These are phyloP conservation scores for Senna tora DNA, from an alignment of 306 rosid species.

Conservation along the genomic window DNA sequence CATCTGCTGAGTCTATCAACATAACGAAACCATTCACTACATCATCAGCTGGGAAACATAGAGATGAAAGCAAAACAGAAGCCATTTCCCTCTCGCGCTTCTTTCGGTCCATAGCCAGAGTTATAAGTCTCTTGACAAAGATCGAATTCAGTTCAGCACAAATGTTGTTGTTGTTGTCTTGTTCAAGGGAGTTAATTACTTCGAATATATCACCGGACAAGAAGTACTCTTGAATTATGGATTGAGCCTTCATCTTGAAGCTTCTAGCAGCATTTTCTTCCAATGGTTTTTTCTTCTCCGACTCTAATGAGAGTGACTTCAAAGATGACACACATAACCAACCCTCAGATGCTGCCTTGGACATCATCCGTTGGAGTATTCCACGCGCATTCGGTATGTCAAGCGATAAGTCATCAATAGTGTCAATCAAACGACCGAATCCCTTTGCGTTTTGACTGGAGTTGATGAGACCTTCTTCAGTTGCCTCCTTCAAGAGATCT, in stretches of 20 bases:
- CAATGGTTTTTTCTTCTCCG: conserved; percentile 35
- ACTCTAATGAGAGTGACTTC: conserved; percentile 55
- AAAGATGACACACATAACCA: conserved; percentile 73
- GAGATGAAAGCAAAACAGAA: conserved; percentile 64
- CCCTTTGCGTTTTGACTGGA: conserved; percentile 75
- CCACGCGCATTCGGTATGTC: conserved; percentile 69
- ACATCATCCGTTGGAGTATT: conserved; percentile 54
- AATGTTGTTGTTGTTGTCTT: conserved; percentile 41
- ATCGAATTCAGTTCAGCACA: conserved; percentile 57
- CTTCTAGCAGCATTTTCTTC: conserved; percentile 49
- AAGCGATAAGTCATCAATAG: conserved; percentile 67
- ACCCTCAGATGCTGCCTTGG: conserved; percentile 79
- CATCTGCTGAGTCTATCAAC: conserved; percentile 77
- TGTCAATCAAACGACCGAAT: conserved; percentile 61
- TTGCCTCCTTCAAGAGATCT: conserved; percentile 64
- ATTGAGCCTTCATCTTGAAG: conserved; percentile 66
- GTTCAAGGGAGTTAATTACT: conserved; percentile 57
- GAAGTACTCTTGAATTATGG: conserved; percentile 70
- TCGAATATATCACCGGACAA: conserved; percentile 66
- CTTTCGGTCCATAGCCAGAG: conserved; percentile 73
- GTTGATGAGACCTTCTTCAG: conserved; percentile 71
- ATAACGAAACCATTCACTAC: conserved; percentile 68
- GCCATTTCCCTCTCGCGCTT: conserved; percentile 85
- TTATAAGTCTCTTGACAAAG: conserved; percentile 67
- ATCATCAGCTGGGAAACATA: conserved; percentile 69